Evolutionary conservation across 2,329 filamentous ascomycete species (phyloP).

Genomic region (Parastagonospora nodorum): DNA sequence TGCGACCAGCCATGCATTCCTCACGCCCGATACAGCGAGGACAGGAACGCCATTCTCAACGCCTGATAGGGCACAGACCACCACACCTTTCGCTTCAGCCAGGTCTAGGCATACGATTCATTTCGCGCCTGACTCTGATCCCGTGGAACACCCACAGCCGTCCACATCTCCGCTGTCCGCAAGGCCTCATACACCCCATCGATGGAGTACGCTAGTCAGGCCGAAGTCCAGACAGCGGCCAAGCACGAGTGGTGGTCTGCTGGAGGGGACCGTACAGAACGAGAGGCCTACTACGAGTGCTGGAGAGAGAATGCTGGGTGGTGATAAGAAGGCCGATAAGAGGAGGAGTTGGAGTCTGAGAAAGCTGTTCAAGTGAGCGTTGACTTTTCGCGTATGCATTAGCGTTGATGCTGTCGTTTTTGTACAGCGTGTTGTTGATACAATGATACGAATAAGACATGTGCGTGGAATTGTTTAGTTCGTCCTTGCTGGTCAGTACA

Average conservation of each 20-base stretch:
- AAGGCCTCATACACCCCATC: not conserved
- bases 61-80: not conserved
- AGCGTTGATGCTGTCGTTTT: too few species aligned
- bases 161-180: not conserved
- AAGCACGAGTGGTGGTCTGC: constrained; percentile 13
- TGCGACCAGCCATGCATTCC: constrained; percentile 2
- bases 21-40: constrained; percentile 1
- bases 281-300: constrained; percentile 13
- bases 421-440: too few species aligned
- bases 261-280: not conserved
- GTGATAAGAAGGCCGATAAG: constrained; percentile 14
- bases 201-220: constrained; percentile 13
- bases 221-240: constrained; percentile 18
- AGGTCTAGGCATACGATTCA: constrained; percentile 5
- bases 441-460: too few species aligned
- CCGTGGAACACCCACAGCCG: constrained; percentile 1
- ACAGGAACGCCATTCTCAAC: too few species aligned
- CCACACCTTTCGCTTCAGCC: not conserved
- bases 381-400: constrained; percentile 1
- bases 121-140: constrained; percentile 1
- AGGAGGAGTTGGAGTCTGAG: constrained; percentile 29
- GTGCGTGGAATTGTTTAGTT: too few species aligned
- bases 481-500: too few species aligned
- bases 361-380: constrained; percentile 20
- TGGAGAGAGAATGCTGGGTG: not conserved